Base-by-base conservation (phyloP, 1,284 basidiomycete species). In the Ustilago trichophora region DNA sequence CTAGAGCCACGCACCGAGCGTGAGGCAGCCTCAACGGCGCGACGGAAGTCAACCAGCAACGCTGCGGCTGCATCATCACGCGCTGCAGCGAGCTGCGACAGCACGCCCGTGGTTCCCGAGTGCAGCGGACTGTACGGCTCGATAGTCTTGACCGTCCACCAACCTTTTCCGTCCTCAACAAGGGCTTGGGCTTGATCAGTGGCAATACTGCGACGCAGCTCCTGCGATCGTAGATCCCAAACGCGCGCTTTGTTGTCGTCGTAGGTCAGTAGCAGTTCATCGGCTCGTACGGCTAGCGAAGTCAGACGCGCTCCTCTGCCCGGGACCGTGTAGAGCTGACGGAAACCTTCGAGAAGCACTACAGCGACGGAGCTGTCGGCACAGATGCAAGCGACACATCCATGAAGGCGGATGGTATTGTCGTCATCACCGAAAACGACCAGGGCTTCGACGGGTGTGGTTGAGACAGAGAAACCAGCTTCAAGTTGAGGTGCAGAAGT, bases 211-310 rank as follows among this genome's bases (percentile, higher is more conserved):
- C 93, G 84, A 84, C 92, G 87, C 72, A 98, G 90, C 77, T 96
- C 93, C 46, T 87, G 86, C 0, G 89, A 90, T 56, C 88, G 87
- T n/a, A 90, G 83, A 77, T 96, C 91, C 93, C 95, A 98, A 1
- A 94, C 83, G 25, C 95, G 85, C 3, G 91, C 90, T 51, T 89
- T 87, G 3, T 87, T 87, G 65, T 91, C 89, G 2, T 85, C 85
- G 78, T 96, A 98, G 1, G 89, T 83, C 6, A 95, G 83, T 41
- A 96, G 78, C 21, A 98, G 82, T 66, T 91, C 89, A 51, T 90
- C 69, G 15, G 85, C 88, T 2, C 87, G 86, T 2, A 92, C 81
- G 67, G 88, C 91, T 18, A 95, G 82, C 29, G 85, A 83, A 16
- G 84, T 83, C 12, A 97, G 85, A 3, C 91, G 70, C 4, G 64